Conservation (phyloP, 805 yeast genomes). For the Zygosaccharomyces bisporus region DNA sequence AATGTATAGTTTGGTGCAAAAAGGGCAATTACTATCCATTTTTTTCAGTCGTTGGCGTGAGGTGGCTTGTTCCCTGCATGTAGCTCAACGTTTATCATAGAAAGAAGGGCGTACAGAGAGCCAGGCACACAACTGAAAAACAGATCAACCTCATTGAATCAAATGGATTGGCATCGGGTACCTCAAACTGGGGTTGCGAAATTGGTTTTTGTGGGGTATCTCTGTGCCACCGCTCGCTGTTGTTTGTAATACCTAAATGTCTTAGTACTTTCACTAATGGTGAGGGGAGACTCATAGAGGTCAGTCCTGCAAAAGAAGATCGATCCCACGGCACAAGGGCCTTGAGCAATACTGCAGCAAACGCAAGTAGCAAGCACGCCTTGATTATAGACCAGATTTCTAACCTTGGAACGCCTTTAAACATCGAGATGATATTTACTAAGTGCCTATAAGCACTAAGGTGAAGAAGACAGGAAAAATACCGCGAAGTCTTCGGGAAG, state of each 20-base stretch:
- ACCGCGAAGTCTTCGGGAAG: no score
- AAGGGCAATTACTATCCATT: no score
- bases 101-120: slow-evolving; percentile 14
- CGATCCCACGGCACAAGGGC: slow-evolving; percentile 3
- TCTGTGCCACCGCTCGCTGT: background rate
- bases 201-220: slow-evolving; percentile 10
- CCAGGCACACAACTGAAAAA: slow-evolving; percentile 14
- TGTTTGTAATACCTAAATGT: background rate
- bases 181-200: slow-evolving; percentile 17
- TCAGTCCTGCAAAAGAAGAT: background rate
- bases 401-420: background rate
- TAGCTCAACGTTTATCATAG: background rate
- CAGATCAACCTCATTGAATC: slow-evolving; percentile 17
- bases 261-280: background rate
- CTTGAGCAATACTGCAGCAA: background rate
- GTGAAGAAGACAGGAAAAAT: background rate
- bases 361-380: background rate
- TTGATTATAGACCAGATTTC: slow-evolving; percentile 1
- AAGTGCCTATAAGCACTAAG: background rate
- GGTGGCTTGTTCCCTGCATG: background rate
- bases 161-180: slow-evolving; percentile 29
- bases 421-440: background rate
- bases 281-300: background rate
- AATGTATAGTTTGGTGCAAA: background rate
- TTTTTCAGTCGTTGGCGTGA: no score